Percentiles rank a stretch among this genome's conserved stretches.
Conservation (phyloP, 164 flowering plant genomes). For the Saururus chinensis region DNA sequence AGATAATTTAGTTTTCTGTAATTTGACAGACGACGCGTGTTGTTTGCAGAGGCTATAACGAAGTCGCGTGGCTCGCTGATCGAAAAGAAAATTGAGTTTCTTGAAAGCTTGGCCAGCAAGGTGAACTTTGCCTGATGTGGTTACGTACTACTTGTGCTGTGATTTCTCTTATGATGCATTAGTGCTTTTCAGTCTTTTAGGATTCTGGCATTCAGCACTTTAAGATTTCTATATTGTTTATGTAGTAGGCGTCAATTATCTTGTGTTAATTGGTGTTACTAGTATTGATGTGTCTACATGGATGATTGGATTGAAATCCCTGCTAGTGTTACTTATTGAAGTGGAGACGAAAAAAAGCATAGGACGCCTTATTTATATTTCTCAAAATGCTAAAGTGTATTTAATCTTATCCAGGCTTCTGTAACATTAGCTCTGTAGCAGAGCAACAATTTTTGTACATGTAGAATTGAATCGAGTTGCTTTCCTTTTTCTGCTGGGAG, state of each 20-base stretch:
- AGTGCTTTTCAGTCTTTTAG: too few species aligned
- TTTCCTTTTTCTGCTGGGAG: not conserved
- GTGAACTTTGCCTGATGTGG: conserved; percentile 9
- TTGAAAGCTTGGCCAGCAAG: conserved; percentile 51
- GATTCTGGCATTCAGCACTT: too few species aligned
- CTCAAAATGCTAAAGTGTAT: too few species aligned
- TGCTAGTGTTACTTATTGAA: not conserved
- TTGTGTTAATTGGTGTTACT: not conserved
- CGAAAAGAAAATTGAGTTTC: conserved; percentile 75
- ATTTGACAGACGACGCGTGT: not conserved
- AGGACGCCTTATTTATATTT: too few species aligned
- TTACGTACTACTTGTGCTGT: too few species aligned
- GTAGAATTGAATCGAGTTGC: not conserved
- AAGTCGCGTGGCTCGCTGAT: conserved; percentile 41
- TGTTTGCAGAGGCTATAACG: conserved; percentile 22
- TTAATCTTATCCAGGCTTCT: not conserved
- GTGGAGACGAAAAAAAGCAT: not conserved
- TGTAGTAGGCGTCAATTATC: not conserved
- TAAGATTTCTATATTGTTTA: not conserved
- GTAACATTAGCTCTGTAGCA: not conserved
- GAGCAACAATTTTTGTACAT: not conserved
- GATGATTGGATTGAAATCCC: too few species aligned
- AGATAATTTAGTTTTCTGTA: not conserved
- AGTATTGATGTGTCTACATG: too few species aligned
- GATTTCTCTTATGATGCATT: not conserved